These are phyloP conservation scores for Leccinum longicurvipes DNA, from an alignment of 768 basidiomycete genomes.

Conservation along the genomic window DNA sequence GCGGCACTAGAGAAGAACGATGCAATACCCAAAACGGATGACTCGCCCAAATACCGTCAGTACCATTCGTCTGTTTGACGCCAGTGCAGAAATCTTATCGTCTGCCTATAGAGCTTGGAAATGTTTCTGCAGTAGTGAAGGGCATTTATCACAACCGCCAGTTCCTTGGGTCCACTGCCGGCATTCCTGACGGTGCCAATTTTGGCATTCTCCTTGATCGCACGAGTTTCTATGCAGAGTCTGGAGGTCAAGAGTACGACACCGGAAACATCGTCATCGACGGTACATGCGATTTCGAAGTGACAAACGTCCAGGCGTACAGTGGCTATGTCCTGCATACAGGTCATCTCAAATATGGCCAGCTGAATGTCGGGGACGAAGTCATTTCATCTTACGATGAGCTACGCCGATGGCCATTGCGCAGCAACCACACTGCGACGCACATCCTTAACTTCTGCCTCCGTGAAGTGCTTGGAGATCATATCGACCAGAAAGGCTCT, in stretches of 20 bases:
- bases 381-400: constrained; percentile 93
- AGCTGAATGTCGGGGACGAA: constrained; percentile 70
- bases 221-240: constrained; percentile 96
- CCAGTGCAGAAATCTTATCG: neutral
- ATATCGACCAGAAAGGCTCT: constrained; percentile 97
- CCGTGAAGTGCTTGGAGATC: constrained; percentile 93
- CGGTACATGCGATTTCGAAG: constrained; percentile 87
- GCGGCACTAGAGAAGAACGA: constrained; percentile 78
- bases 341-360: constrained; percentile 86
- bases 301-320: constrained; percentile 89
- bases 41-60: constrained; percentile 87
- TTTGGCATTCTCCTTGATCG: constrained; percentile 90
- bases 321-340: constrained; percentile 96
- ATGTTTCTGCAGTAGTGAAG: constrained; percentile 70
- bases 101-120: constrained; percentile 61
- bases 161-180: constrained; percentile 66
- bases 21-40: constrained; percentile 86
- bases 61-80: constrained; percentile 3
- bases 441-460: constrained; percentile 95
- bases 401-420: constrained; percentile 91
- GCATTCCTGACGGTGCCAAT: constrained; percentile 57
- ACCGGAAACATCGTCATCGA: constrained; percentile 94
- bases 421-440: constrained; percentile 98
- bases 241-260: constrained; percentile 96
- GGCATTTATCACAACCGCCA: constrained; percentile 81